Evolutionary conservation across 164 flowering plant species (phyloP), one percentile per base, ranked within the genome.

Genomic region (Vitis cinerea): DNA sequence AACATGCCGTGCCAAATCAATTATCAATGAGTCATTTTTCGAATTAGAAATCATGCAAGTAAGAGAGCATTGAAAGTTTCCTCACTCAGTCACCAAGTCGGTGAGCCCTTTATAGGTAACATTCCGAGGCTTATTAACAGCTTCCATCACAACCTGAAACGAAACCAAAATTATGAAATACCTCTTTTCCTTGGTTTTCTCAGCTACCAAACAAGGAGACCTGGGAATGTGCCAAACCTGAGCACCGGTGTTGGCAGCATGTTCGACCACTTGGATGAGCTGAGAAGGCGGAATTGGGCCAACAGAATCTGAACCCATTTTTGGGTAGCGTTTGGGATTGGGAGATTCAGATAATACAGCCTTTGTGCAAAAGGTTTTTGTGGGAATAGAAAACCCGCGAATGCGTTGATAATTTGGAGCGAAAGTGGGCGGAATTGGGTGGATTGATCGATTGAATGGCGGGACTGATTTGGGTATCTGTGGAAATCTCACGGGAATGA

Each of bases 11-110:
- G 44, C 44, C 44, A 37, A 37, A 37, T 37, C 44, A 37, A 37
- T 37, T 3, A 3, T 37, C 7, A 37, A 37, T 37, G 44, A 37
- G 44, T 37, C 44, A 37, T 37, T 37, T 37, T 37, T 3, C 9
- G 11, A 50, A n/a, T 30, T 3, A 8, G 44, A 8, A n/a, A 27
- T 17, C 30, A 23, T 23, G 27, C 27, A 23, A 23, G 27, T 23
- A 23, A 23, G 27, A 23, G 27, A 23, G 27, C 27, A 16, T n/a
- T 27, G 16, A 48, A 49, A 31, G 73, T 58, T 64, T 66, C 63
- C 94, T 86, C 85, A 93, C 97, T 93, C 98, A 0, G 97, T 91
- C 78, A 94, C 98, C 81, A 94, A 83, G 81, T 94, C 98, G 19
- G 97, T 80, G n/a, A 85, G 78, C 72, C 97, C 98, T 81, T 94